A percentile compares a stretch with the other conserved stretches of the same genome.
phyloP scores from a whole-genome alignment of 2,329 filamentous ascomycete genomes.

The Cytospora leucostoma region DNA sequence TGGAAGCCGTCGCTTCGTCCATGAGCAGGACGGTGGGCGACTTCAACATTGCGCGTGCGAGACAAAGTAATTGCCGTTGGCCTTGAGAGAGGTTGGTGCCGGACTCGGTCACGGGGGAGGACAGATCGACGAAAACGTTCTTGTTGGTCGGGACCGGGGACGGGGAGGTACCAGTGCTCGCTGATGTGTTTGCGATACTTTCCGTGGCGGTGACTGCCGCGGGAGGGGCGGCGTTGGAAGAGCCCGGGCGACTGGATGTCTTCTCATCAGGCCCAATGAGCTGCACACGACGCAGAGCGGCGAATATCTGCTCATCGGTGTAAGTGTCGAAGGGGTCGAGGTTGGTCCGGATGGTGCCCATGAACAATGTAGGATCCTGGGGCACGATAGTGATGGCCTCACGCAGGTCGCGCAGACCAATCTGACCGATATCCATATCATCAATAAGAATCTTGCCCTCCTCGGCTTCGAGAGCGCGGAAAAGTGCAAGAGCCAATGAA shows the following conservation, averaged over 20 bases:
- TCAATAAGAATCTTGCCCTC: slow-evolving; percentile 88
- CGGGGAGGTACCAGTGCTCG: slow-evolving; percentile 33
- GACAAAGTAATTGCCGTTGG: slow-evolving; percentile 89
- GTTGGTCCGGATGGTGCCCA: slow-evolving; percentile 87
- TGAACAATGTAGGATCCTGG: slow-evolving; percentile 94
- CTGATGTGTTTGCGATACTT: slow-evolving; percentile 22
- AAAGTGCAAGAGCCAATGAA: slow-evolving; percentile 87
- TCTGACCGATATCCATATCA: slow-evolving; percentile 82
- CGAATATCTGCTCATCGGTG: slow-evolving; percentile 88
- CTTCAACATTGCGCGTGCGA: slow-evolving; percentile 90
- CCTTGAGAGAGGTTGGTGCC: slow-evolving; percentile 95
- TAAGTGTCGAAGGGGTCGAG: slow-evolving; percentile 90
- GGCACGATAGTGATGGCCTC: slow-evolving; percentile 96
- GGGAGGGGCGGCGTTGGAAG: slow-evolving; percentile 25
- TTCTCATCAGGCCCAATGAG: slow-evolving; percentile 68
- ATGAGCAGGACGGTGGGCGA: slow-evolving; percentile 92
- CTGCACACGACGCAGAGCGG: slow-evolving; percentile 82
- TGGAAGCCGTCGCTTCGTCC: slow-evolving; percentile 97
- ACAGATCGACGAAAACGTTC: slow-evolving; percentile 88
- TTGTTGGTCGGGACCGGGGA: slow-evolving; percentile 71
- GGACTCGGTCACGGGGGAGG: slow-evolving; percentile 82
- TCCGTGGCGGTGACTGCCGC: slow-evolving; percentile 33
- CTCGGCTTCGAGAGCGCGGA: slow-evolving; percentile 91
- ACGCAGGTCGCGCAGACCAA: slow-evolving; percentile 90
- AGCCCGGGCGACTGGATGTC: slow-evolving; percentile 32